A percentile compares a stretch with the other conserved stretches of the same genome.
Conservation (phyloP, 768 basidiomycete species). For the Rhodosporidiobolus sp. region DNA sequence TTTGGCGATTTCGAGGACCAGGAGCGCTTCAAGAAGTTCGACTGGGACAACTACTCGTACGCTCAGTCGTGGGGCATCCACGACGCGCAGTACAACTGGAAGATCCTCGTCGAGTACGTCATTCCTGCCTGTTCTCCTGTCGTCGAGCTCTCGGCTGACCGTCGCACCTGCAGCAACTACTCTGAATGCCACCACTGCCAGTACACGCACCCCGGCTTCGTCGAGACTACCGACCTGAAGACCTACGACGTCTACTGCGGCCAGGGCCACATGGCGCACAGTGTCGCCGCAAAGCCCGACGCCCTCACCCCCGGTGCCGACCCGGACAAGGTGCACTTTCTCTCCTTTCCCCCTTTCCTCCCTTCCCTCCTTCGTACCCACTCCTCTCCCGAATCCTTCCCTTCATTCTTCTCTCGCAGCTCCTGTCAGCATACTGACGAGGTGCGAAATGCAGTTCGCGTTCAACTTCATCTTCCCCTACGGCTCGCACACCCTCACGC, state of each 20-base stretch:
- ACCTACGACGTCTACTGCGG: background rate
- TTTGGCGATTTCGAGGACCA: conserved; percentile 6
- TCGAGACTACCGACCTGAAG: conserved; percentile 3
- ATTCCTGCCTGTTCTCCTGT: background rate
- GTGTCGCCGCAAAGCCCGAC: background rate
- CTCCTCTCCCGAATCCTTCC: background rate
- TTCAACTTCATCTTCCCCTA: background rate
- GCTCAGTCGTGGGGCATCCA: background rate
- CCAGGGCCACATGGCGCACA: background rate
- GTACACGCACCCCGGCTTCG: conserved; percentile 5
- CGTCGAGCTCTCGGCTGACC: too few species aligned
- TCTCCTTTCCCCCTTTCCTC: background rate
- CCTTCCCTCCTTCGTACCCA: background rate
- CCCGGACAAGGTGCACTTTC: background rate
- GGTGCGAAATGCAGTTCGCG: conserved; percentile 6
- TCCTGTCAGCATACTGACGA: too few species aligned
- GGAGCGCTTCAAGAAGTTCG: background rate
- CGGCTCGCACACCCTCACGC: background rate
- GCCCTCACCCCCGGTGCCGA: background rate
- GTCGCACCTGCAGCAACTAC: background rate
- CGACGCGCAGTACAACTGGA: conserved; percentile 1
- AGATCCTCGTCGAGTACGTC: background rate
- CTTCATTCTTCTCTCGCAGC: background rate
- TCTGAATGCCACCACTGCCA: background rate
- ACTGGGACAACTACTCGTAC: conserved; percentile 1